phyloP scores from a whole-genome alignment of 1,284 basidiomycete species.

The Malassezia globosa region DNA sequence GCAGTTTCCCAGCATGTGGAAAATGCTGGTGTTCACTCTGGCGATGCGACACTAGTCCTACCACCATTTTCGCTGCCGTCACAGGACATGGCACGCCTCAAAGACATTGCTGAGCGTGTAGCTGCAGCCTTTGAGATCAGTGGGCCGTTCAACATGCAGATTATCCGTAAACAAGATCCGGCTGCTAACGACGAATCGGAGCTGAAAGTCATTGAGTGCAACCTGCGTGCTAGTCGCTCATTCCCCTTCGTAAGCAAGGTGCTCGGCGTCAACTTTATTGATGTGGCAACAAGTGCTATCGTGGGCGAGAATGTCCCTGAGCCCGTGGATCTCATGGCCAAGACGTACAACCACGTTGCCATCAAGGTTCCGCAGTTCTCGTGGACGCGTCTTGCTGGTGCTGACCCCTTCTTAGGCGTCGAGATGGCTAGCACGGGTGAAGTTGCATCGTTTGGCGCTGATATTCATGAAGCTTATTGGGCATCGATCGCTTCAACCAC shows the following conservation, averaged over 20 bases:
- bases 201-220: conserved; percentile 98
- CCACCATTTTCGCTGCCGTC: conserved; percentile 75
- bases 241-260: conserved; percentile 99
- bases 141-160: conserved; percentile 98
- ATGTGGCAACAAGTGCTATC: conserved; percentile 85
- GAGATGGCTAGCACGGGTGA: conserved; percentile 99
- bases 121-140: conserved; percentile 89
- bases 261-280: conserved; percentile 90
- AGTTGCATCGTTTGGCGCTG: conserved; percentile 90
- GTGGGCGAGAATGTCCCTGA: conserved; percentile 77
- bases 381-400: conserved; percentile 83
- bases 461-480: conserved; percentile 96
- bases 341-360: conserved; percentile 80
- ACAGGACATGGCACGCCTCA: conserved; percentile 74
- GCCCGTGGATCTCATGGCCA: conserved; percentile 83
- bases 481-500: conserved; percentile 75
- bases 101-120: conserved; percentile 84
- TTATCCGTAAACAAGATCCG: conserved; percentile 73
- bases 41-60: conserved; percentile 91
- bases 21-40: conserved; percentile 97
- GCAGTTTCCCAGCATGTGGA: conserved; percentile 97
- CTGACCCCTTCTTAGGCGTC: conserved; percentile 60
- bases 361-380: conserved; percentile 99
- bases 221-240: conserved; percentile 88
- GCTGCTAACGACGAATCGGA: conserved; percentile 54